Evolutionary conservation across 768 basidiomycete genomes (phyloP).

Genomic region (Mycena maculata): DNA sequence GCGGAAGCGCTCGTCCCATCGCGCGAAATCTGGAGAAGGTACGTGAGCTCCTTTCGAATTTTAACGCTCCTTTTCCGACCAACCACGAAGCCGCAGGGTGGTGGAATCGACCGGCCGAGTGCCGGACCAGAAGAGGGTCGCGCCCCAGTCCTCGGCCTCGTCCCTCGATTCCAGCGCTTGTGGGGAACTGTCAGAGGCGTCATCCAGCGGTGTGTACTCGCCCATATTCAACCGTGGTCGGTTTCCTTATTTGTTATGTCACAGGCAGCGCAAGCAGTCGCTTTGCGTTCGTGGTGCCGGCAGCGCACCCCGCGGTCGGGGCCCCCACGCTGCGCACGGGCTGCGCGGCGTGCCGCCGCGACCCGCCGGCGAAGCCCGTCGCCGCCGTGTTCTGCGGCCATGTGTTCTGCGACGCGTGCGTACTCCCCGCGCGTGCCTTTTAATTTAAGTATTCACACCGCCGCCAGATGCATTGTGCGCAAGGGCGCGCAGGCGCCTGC

Average conservation of each 20-base stretch:
- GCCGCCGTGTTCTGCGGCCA: no score
- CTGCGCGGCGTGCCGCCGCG: no score
- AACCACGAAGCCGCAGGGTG: not conserved
- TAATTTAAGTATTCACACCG: no score
- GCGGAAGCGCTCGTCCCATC: not conserved
- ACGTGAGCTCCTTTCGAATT: not conserved
- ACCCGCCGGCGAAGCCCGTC: no score
- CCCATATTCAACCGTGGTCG: not conserved
- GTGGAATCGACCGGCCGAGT: not conserved
- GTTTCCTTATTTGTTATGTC: not conserved
- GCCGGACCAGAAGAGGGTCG: not conserved
- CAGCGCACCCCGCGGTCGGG: no score
- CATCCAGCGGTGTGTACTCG: not conserved
- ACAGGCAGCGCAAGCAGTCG: not conserved
- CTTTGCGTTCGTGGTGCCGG: no score
- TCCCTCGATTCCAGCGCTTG: not conserved
- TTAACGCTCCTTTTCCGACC: not conserved
- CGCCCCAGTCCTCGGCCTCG: constrained; percentile 9
- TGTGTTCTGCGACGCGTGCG: no score
- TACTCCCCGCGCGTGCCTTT: no score
- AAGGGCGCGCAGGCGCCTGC: no score
- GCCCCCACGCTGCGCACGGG: no score
- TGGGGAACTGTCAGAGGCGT: not conserved
- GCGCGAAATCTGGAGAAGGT: not conserved
- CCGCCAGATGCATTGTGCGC: no score